phyloP scores from a whole-genome alignment of 257 asterid species.

The Rubia yunnanensis region DNA sequence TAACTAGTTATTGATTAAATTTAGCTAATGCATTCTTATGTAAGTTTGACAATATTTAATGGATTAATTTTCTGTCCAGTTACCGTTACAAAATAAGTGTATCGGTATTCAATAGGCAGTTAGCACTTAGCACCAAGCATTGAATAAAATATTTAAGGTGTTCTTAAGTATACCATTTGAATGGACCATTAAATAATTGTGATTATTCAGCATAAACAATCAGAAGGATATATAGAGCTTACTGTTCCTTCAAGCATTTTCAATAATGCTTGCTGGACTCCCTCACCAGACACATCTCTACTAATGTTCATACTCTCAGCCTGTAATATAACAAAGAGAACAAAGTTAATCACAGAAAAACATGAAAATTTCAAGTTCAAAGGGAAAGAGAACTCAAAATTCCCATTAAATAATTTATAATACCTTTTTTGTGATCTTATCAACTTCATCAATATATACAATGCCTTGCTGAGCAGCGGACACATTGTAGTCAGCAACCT shows the following conservation, averaged over 20 bases:
- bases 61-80: not conserved
- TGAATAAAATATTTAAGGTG: not conserved
- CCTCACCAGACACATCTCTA: slow-evolving; percentile 99
- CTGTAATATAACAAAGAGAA: slow-evolving; percentile 27
- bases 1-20: no score
- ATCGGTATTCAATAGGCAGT: not conserved
- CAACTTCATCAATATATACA: slow-evolving; percentile 96
- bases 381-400: not conserved
- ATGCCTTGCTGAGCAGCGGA: slow-evolving; percentile 99
- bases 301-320: slow-evolving; percentile 96
- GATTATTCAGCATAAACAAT: slow-evolving; percentile 2
- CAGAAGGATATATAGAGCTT: slow-evolving; percentile 27
- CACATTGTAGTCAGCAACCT: slow-evolving; percentile 96
- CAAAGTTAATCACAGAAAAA: slow-evolving; percentile 7
- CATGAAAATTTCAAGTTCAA: not conserved
- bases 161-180: not conserved
- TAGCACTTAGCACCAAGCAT: not conserved
- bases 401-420: not conserved
- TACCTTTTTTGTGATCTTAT: slow-evolving; percentile 95
- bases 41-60: not conserved
- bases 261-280: slow-evolving; percentile 94
- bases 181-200: not conserved
- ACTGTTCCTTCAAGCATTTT: slow-evolving; percentile 99
- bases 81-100: not conserved
- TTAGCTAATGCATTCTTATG: no score